Percentiles rank a stretch among this genome's conserved stretches.
These are phyloP conservation scores for Triglochin maritima DNA, from an alignment of 106 monocot species.

Conservation along the genomic window DNA sequence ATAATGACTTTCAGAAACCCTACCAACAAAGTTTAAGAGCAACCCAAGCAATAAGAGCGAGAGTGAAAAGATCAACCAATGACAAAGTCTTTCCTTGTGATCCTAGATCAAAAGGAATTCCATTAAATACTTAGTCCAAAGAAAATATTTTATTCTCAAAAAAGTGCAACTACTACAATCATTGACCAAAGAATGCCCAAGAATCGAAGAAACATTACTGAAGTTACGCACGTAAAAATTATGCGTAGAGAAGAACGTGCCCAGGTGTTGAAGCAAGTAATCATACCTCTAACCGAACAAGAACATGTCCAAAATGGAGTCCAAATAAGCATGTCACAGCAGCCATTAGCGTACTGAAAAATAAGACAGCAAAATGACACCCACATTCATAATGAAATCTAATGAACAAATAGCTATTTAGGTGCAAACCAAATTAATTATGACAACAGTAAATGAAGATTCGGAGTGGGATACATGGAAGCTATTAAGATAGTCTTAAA, in stretches of 20 bases:
- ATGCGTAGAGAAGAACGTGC: no score
- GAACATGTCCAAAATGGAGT: conserved; percentile 72
- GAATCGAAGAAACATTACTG: no score
- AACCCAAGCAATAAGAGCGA: conserved; percentile 41
- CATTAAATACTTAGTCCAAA: background rate
- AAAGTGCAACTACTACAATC: no score
- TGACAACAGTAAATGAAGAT: no score
- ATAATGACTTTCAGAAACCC: background rate
- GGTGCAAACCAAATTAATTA: no score
- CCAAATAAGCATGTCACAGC: conserved; percentile 66
- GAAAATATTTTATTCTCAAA: background rate
- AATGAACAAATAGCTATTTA: background rate
- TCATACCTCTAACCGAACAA: conserved; percentile 58
- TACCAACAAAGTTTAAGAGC: conserved; percentile 46
- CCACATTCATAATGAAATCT: background rate
- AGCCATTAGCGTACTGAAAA: conserved; percentile 62
- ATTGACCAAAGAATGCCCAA: no score
- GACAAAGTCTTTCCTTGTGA: conserved; percentile 44
- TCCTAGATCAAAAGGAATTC: conserved; percentile 31
- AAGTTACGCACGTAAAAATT: no score
- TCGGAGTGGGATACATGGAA: no score
- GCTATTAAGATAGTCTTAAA: no score
- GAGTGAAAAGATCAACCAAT: conserved; percentile 46
- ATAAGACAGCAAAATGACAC: background rate
- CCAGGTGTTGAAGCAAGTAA: no score